Percentiles rank a stretch among this genome's conserved stretches.
Conservation (phyloP, 2,329 filamentous ascomycete genomes). For the Ilyonectria mors-panacis region DNA sequence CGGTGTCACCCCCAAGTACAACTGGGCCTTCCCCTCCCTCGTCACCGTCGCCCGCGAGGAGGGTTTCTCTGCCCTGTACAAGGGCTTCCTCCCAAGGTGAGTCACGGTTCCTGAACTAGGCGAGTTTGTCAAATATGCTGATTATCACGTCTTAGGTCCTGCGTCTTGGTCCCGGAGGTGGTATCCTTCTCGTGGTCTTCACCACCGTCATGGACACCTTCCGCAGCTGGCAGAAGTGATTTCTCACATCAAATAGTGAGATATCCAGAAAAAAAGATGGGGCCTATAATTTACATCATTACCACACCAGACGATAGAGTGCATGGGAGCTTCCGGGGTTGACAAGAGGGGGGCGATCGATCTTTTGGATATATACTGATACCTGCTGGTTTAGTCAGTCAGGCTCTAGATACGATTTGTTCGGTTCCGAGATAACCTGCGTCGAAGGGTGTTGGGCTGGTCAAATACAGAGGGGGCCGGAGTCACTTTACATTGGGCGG, state of each 20-base stretch:
- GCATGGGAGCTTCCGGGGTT: conserved; percentile 28
- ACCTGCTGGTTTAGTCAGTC: conserved; percentile 18
- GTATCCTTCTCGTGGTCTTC: conserved; percentile 86
- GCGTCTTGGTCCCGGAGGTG: conserved; percentile 69
- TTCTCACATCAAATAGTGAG: conserved; percentile 26
- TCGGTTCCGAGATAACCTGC: conserved; percentile 24
- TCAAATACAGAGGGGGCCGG: conserved; percentile 28
- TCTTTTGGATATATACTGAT: conserved; percentile 31
- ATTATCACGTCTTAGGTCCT: conserved; percentile 52
- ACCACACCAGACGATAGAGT: conserved; percentile 33
- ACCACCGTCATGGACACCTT: conserved; percentile 96
- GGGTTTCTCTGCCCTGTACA: conserved; percentile 93
- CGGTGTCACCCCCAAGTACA: conserved; percentile 93
- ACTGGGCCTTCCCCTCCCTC: conserved; percentile 95
- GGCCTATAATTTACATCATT: conserved; percentile 34
- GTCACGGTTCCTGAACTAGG: conserved; percentile 55
- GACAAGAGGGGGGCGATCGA: conserved; percentile 21
- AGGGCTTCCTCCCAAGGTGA: conserved; percentile 98
- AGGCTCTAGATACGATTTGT: conserved; percentile 20
- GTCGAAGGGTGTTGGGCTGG: conserved; percentile 31
- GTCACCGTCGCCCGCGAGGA: conserved; percentile 93
- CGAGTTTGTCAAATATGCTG: neutral
- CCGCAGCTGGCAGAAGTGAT: conserved; percentile 67
- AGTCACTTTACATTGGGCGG: conserved; percentile 34
- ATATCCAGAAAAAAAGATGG: conserved; percentile 23